These are phyloP conservation scores for Globisporangium cystogenes DNA, from an alignment of 352 stramenopile species.

Conservation along the genomic window DNA sequence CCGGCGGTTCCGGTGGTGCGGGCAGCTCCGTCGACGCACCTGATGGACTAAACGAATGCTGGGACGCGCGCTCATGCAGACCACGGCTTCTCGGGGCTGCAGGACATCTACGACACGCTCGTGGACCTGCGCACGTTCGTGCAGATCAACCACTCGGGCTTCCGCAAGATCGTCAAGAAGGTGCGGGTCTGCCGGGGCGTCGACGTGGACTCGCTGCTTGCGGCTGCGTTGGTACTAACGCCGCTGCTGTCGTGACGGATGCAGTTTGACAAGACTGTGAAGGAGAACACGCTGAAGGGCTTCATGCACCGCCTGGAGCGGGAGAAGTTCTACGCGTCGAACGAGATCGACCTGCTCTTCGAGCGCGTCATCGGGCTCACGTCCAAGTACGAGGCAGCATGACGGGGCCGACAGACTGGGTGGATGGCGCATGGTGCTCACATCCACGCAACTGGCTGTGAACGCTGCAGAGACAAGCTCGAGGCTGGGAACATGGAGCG, in stretches of 20 bases:
- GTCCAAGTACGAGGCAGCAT: slow-evolving; percentile 63
- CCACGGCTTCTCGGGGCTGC: slow-evolving; percentile 73
- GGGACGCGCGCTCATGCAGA: slow-evolving; percentile 16
- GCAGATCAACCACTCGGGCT: slow-evolving; percentile 90
- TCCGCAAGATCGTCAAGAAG: slow-evolving; percentile 94
- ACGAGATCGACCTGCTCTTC: slow-evolving; percentile 76
- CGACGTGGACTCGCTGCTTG: too few species aligned
- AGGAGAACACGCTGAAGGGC: slow-evolving; percentile 46
- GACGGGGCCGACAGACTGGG: too few species aligned
- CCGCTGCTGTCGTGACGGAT: background rate
- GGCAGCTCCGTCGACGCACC: too few species aligned
- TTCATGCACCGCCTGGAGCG: slow-evolving; percentile 83
- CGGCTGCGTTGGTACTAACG: too few species aligned
- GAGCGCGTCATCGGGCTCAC: slow-evolving; percentile 75
- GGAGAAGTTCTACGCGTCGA: slow-evolving; percentile 72
- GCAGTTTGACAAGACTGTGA: slow-evolving; percentile 90
- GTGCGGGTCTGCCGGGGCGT: too few species aligned
- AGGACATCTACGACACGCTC: slow-evolving; percentile 88
- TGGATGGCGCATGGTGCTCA: too few species aligned
- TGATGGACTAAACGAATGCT: background rate
- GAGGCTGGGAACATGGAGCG: slow-evolving; percentile 86
- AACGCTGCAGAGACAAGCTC: slow-evolving; percentile 57
- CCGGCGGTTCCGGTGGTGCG: background rate
- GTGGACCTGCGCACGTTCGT: slow-evolving; percentile 88
- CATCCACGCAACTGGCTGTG: background rate